These are phyloP conservation scores for Calycina marina DNA, from an alignment of 2,329 filamentous ascomycete species.

Conservation along the genomic window DNA sequence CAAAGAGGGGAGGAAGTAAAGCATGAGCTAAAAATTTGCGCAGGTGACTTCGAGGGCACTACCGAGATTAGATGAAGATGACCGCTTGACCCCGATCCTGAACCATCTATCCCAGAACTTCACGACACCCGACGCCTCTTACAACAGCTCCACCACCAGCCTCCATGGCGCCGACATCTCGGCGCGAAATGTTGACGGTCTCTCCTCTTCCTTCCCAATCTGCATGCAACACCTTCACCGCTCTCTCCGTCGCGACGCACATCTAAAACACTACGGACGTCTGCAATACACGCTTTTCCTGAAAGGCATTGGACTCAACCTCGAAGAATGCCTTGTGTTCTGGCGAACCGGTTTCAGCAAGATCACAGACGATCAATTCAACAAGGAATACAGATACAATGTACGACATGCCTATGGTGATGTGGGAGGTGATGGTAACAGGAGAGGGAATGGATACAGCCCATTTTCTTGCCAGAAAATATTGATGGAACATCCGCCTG, in stretches of 20 bases:
- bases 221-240: constrained; percentile 91
- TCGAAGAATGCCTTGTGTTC: constrained; percentile 87
- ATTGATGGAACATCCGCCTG: constrained; percentile 73
- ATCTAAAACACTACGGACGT: constrained; percentile 86
- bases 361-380: constrained; percentile 86
- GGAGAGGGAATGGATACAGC: constrained; percentile 74
- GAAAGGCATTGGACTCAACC: constrained; percentile 79
- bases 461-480: constrained; percentile 94
- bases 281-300: constrained; percentile 94
- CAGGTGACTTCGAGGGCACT: constrained; percentile 80
- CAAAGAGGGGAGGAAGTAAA: too few species aligned
- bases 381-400: constrained; percentile 96
- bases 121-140: constrained; percentile 75
- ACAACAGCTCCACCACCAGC: constrained; percentile 49
- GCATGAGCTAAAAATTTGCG: not conserved
- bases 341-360: constrained; percentile 80
- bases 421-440: constrained; percentile 81
- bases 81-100: constrained; percentile 65
- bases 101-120: constrained; percentile 91
- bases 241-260: constrained; percentile 70
- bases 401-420: constrained; percentile 91
- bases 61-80: constrained; percentile 88
- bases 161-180: constrained; percentile 60
- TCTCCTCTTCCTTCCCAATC: constrained; percentile 72
- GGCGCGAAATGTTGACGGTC: constrained; percentile 62